Evolutionary conservation across 352 stramenopile species (phyloP).

Genomic region (Stramenopiles sp.): DNA sequence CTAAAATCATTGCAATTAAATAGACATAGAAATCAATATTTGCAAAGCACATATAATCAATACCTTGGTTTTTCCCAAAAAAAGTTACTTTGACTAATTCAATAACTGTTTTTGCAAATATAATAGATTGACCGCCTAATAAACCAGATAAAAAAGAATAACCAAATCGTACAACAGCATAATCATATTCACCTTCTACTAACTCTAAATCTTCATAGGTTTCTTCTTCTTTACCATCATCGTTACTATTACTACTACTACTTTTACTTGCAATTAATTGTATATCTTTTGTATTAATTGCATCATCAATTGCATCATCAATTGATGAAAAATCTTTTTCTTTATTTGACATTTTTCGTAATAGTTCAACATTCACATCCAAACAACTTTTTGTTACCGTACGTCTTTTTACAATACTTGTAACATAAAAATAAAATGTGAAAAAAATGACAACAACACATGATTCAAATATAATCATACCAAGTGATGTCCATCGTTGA

Average conservation of each 20-base stretch:
- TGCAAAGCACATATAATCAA: slow-evolving; percentile 24
- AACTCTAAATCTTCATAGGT: background rate
- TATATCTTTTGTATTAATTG: background rate
- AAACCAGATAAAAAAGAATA: slow-evolving; percentile 60
- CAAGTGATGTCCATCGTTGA: background rate
- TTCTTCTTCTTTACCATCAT: background rate
- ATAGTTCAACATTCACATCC: background rate
- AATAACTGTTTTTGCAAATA: slow-evolving; percentile 62
- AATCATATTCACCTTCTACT: background rate
- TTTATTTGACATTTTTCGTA: background rate
- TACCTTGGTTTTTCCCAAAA: slow-evolving; percentile 52
- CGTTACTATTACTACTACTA: background rate
- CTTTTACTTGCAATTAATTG: background rate
- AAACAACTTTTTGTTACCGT: background rate
- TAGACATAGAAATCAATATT: slow-evolving; percentile 34
- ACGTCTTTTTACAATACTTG: background rate
- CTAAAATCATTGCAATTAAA: slow-evolving; percentile 35
- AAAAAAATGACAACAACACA: background rate
- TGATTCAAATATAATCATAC: background rate
- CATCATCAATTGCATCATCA: background rate
- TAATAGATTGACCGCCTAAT: slow-evolving; percentile 58
- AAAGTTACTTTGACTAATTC: slow-evolving; percentile 52
- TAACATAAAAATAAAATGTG: background rate
- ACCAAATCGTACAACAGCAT: slow-evolving; percentile 18
- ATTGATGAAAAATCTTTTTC: background rate